A percentile compares a stretch with the other conserved stretches of the same genome.
Evolutionary conservation across 768 basidiomycete species (phyloP).

Genomic region (Leucosporidium yakuticum): DNA sequence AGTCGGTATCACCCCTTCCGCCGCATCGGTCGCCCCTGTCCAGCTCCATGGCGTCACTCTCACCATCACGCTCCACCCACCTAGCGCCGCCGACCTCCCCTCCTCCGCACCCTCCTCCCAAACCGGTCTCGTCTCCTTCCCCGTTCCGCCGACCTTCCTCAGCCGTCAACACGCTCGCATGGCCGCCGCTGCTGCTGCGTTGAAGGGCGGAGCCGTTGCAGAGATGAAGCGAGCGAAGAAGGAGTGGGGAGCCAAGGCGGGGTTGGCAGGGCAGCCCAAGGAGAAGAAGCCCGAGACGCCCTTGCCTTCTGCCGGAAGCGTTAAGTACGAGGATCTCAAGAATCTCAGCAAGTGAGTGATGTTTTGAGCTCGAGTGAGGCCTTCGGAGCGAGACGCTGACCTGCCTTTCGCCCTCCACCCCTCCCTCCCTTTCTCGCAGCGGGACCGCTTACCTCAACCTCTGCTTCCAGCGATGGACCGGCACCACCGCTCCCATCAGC

Average conservation of each 20-base stretch:
- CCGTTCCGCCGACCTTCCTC: no score
- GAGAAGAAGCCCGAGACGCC: neutral
- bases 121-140: no score
- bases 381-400: no score
- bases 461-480: conserved; percentile 15
- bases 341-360: conserved; percentile 1
- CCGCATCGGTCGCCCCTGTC: no score
- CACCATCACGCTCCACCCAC: no score
- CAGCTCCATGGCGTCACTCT: no score
- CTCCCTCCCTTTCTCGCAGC: neutral
- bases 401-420: no score
- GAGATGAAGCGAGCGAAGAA: neutral
- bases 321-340: conserved; percentile 8
- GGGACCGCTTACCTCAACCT: conserved; percentile 10
- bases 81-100: no score
- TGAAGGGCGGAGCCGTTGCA: neutral
- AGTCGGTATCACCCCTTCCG: neutral
- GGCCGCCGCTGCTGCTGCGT: neutral
- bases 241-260: neutral
- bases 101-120: no score
- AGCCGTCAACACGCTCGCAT: neutral
- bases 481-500: conserved; percentile 4
- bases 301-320: conserved; percentile 1
- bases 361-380: neutral
- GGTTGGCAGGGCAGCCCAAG: neutral